Evolutionary conservation across 2,329 filamentous ascomycete species (phyloP).

Genomic region (Periglandula ipomoeae): DNA sequence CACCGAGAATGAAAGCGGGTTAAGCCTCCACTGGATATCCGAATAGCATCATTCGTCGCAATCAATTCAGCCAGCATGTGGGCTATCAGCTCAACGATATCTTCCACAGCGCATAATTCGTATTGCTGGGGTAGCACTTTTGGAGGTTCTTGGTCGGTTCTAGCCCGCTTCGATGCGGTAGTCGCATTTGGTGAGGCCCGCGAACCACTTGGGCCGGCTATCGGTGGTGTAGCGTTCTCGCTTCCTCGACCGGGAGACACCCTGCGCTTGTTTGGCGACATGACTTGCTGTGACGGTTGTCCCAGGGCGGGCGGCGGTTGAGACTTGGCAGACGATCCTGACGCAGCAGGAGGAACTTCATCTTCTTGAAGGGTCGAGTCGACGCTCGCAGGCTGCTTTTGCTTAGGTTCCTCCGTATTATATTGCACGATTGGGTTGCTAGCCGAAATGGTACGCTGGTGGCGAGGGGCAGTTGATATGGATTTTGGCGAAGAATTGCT

Average conservation of each 20-base stretch:
- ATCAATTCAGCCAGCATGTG: slow-evolving; percentile 96
- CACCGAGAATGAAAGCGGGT: slow-evolving; percentile 94
- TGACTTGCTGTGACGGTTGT: not conserved
- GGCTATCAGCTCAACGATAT: slow-evolving; percentile 82
- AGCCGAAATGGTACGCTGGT: slow-evolving; percentile 10
- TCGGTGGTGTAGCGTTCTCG: not conserved
- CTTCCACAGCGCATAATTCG: slow-evolving; percentile 71
- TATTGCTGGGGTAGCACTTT: slow-evolving; percentile 65
- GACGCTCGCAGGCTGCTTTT: not conserved
- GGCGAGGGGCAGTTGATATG: slow-evolving; percentile 13
- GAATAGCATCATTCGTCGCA: slow-evolving; percentile 84
- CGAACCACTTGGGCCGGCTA: not conserved
- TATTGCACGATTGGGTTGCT: not conserved
- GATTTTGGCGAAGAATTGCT: slow-evolving; percentile 11
- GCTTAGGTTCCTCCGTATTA: not conserved
- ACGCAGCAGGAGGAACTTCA: not conserved
- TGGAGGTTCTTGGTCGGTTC: slow-evolving; percentile 38
- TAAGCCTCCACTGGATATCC: slow-evolving; percentile 62
- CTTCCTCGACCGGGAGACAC: slow-evolving; percentile 14
- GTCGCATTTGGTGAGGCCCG: slow-evolving; percentile 2
- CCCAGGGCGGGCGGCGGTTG: not conserved
- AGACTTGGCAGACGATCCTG: not conserved
- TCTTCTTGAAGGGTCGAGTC: not conserved
- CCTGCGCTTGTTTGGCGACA: slow-evolving; percentile 26
- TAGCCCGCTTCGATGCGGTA: slow-evolving; percentile 40